phyloP scores from a whole-genome alignment of 306 rosid genomes.

The Mimosa bimucronata region DNA sequence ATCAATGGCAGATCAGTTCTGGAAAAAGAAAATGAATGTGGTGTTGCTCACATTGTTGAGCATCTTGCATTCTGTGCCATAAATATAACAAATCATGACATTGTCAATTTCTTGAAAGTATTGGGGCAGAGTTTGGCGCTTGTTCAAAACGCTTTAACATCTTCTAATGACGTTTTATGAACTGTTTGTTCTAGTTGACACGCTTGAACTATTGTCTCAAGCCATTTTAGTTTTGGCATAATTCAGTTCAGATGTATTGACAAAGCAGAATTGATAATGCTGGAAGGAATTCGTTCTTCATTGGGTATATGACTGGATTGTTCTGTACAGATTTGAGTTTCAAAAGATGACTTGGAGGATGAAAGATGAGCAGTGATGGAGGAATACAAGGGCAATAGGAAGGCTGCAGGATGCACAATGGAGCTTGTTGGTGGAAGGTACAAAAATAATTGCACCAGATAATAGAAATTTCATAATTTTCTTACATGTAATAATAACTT shows the following conservation, averaged over 20 bases:
- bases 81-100: slow-evolving; percentile 75
- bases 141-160: slow-evolving; percentile 92
- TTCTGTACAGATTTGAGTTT: slow-evolving; percentile 71
- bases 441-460: no score
- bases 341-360: slow-evolving; percentile 77
- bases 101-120: slow-evolving; percentile 83
- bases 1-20: slow-evolving; percentile 83
- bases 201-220: slow-evolving; percentile 76
- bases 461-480: no score
- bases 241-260: no score
- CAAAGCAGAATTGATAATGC: no score
- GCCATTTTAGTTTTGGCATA: slow-evolving; percentile 88
- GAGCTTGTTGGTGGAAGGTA: no score
- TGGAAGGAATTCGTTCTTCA: background rate
- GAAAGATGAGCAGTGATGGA: slow-evolving; percentile 98
- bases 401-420: no score
- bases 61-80: slow-evolving; percentile 98
- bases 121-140: slow-evolving; percentile 94
- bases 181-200: slow-evolving; percentile 90
- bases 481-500: no score
- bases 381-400: slow-evolving; percentile 85
- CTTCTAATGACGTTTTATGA: slow-evolving; percentile 82
- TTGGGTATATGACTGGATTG: slow-evolving; percentile 19
- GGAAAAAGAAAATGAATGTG: slow-evolving; percentile 96
- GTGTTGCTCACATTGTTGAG: slow-evolving; percentile 95